Base-by-base conservation (phyloP, 1,284 basidiomycete genomes). In the Anthracocystis walkeri region DNA sequence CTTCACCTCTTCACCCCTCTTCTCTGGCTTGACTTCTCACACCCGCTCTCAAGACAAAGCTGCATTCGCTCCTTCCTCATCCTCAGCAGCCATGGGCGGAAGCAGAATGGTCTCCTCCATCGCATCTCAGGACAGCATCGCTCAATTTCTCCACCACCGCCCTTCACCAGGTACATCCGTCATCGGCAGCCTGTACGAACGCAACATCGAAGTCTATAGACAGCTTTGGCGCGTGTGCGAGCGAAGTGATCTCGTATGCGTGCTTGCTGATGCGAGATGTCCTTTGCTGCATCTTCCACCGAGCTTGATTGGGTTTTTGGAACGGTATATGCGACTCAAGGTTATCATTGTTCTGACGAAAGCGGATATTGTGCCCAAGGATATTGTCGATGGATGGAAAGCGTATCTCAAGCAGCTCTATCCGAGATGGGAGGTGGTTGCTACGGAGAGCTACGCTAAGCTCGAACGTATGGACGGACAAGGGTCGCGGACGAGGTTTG, bases 241-340 rank as follows among this genome's bases (percentile, higher is more conserved):
- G 29, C 91, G 89, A 65, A 93, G 92, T 1, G 89, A 93, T 68
- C 92, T 95, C 76, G 87, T 96, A 12, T 90, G 95, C 58, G 88
- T 95, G 55, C 89, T 96, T 11, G 88, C 95, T 27, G 94, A 97
- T 85, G 91, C 92, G 7, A 90, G 94, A 31, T 95, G 93, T 82
- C 93, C 94, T 0, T 89, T 87, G 0, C 84, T 90, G 1, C 89
- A 90, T 76, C 88, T 88, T 58, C 89, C 89, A 0, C 87, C 88
- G 0, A 88, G 88, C 0, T 82, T 90, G 6, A 85, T 87, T 40
- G 68, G 83, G 1, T 89, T 89, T 76, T 78, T 90, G 41, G 77
- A 85, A 25, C 78, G 85, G 3, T 84, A 87, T 27, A 86, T 85
- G 61, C 86, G 87, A 0, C 79, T 81, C 7, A 87, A 88, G 48